phyloP scores from a whole-genome alignment of 1,284 basidiomycete genomes.

The Tylopilus sp. region DNA sequence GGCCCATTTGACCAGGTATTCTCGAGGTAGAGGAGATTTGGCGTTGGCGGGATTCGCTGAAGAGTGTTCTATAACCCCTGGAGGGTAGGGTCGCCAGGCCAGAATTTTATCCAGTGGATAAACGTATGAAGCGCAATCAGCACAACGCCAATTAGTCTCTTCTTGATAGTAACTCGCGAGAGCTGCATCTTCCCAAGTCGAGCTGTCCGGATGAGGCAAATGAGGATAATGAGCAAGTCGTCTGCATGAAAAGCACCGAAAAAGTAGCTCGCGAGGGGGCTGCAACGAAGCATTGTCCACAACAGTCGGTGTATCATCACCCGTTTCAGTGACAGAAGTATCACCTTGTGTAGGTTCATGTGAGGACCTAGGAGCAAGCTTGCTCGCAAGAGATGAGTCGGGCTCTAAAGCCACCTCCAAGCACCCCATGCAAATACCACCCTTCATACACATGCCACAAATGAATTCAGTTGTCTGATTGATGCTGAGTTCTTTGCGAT shows the following conservation, averaged over 20 bases:
- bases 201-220: slow-evolving; percentile 61
- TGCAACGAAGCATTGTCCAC: slow-evolving; percentile 22
- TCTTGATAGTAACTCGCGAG: slow-evolving; percentile 75
- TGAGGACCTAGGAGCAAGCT: slow-evolving; percentile 25
- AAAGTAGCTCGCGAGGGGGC: slow-evolving; percentile 64
- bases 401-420: slow-evolving; percentile 65
- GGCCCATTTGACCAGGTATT: slow-evolving; percentile 92
- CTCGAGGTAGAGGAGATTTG: slow-evolving; percentile 77
- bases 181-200: slow-evolving; percentile 52
- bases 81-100: slow-evolving; percentile 88
- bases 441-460: slow-evolving; percentile 81
- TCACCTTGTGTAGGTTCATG: slow-evolving; percentile 22
- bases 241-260: slow-evolving; percentile 86
- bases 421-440: slow-evolving; percentile 84
- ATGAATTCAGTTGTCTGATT: slow-evolving; percentile 82
- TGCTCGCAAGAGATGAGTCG: slow-evolving; percentile 45
- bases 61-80: slow-evolving; percentile 65
- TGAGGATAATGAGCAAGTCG: slow-evolving; percentile 86
- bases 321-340: slow-evolving; percentile 46
- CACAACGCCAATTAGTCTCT: slow-evolving; percentile 77
- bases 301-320: slow-evolving; percentile 35
- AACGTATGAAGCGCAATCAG: slow-evolving; percentile 81
- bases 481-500: slow-evolving; percentile 53
- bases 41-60: slow-evolving; percentile 59
- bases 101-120: slow-evolving; percentile 88